These are phyloP conservation scores for Candida maris DNA, from an alignment of 805 yeast species.

Conservation along the genomic window DNA sequence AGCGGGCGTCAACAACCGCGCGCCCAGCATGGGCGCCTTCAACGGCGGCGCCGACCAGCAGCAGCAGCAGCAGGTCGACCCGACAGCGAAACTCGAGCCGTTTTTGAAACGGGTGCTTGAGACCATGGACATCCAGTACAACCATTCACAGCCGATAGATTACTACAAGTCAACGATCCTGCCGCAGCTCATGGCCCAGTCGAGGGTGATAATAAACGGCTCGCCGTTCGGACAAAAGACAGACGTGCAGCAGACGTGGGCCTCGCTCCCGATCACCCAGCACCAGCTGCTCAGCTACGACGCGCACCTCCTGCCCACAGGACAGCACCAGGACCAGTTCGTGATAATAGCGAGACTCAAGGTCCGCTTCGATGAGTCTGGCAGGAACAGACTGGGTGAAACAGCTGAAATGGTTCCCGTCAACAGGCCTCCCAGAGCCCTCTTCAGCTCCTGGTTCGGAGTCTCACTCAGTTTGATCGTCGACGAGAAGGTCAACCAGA, in stretches of 20 bases:
- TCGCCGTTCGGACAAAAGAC: slow-evolving; percentile 49
- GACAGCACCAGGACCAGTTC: slow-evolving; percentile 21
- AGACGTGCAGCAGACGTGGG: slow-evolving; percentile 58
- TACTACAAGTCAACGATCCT: slow-evolving; percentile 24
- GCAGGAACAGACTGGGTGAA: slow-evolving; percentile 62
- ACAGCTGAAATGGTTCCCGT: slow-evolving; percentile 47
- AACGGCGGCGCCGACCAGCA: not conserved
- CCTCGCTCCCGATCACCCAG: slow-evolving; percentile 51
- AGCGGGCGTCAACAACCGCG: slow-evolving; percentile 1
- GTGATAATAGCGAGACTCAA: slow-evolving; percentile 49
- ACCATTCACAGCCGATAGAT: slow-evolving; percentile 18
- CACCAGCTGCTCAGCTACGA: slow-evolving; percentile 65
- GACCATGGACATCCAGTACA: slow-evolving; percentile 23
- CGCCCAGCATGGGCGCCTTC: not conserved
- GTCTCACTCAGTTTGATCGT: slow-evolving; percentile 55
- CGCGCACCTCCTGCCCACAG: slow-evolving; percentile 56
- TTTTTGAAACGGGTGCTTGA: slow-evolving; percentile 23
- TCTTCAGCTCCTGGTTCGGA: slow-evolving; percentile 74
- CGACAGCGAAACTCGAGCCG: slow-evolving; percentile 23
- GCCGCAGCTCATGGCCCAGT: slow-evolving; percentile 47
- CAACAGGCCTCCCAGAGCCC: slow-evolving; percentile 37
- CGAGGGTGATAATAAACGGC: slow-evolving; percentile 58
- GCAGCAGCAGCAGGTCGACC: slow-evolving; percentile 10
- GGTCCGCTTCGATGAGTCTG: slow-evolving; percentile 74
- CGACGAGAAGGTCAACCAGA: slow-evolving; percentile 45